Base-by-base conservation (phyloP, 1,139 yeast species). In the Meyerozyma elateridarum region DNA sequence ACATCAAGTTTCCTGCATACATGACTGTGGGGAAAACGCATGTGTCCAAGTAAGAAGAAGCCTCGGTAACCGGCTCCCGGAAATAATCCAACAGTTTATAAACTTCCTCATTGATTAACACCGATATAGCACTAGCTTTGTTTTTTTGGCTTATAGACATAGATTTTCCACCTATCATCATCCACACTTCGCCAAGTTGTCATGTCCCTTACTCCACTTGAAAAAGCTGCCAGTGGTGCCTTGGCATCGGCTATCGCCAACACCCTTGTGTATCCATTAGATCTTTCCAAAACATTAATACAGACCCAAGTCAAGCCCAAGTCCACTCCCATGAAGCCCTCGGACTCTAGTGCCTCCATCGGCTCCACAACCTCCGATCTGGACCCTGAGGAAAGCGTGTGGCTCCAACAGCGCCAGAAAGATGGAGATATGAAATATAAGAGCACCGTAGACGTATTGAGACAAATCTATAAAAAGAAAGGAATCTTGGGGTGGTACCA, bases 211-310 rank as follows among this genome's bases (percentile, higher is more conserved):
- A 43, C 76, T 4, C 77, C 79, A 17, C 48, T 76, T 22, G 93
- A 85, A 42, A 79, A 80, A 52, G 95, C 95, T 0, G 72, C 85
- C 13, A 80, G 87, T 31, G 95, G 95, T 1, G 88, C 95, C 0
- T 69, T 81, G 36, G 94, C 95, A 6, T 85, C 95, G 4, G 83
- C 80, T 28, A 57, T 84, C 36, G 95, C 95, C 28, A 85, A 83
- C 54, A 66, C 87, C n/a, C 64, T 79, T 28, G 85, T 82, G 2
- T 84, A 80, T 46, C 94, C 94, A 0, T 58, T 84, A 34, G 91
- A 82, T 50, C 62, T 83, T 38, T 70, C 82, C 39, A 83, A 83
- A 51, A 82, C 89, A 0, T 66, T 84, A 34, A 73, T 83, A 32
- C 93, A 83, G 52, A 78, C 88, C 3, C 88, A 81, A 47, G 72